Base-by-base conservation (phyloP, 2,329 filamentous ascomycete genomes). In the Venturia oleaginea region DNA sequence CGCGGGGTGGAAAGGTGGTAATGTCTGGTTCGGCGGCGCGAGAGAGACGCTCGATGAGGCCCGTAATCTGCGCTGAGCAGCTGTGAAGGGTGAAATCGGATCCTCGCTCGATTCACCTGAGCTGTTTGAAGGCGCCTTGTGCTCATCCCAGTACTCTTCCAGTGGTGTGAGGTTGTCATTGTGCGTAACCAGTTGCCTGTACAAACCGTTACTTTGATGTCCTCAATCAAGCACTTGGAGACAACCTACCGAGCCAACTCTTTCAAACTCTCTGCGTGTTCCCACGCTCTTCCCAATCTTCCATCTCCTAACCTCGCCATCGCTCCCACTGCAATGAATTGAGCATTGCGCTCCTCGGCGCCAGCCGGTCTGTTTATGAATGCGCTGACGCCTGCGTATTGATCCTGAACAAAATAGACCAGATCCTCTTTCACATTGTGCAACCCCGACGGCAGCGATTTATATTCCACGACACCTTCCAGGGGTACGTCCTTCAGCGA, bases 381-480 rank as follows among this genome's bases (percentile, higher is more conserved):
- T 34, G 92, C 92, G 78, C 92, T 96, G 69, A 97, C 82, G 34
- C 94, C 94, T 5, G 92, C 92, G 77, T 92, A 88, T 57, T 85
- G 81, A 59, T 84, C 87, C 72, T 97, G 92, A 54, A 96, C 87
- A 75, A 97, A 99, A 79, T 97, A 99, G 76, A 89, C 81, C 62
- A 97, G 81, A 75, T 99, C 94, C 68, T 92, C 86, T 38, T 87
- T 81, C 24, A 97, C 91, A 65, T 91, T 89, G 77, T 99, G 94
- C 61, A 97, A 77, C 30, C 94, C 94, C 0, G 93, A 97, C 2
- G 94, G 94, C 59, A 99, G 83, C 67, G 91, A 95, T 77, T 97
- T 97, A 83, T 92, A 99, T 77, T 99, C 94, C 71, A 97, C 91
- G 30, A 89, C 86, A 64, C 91, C 91, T 69, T 96, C 90, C 60